A percentile compares a stretch with the other conserved stretches of the same genome.
These are phyloP conservation scores for Fusarium sp. DNA, from an alignment of 2,329 filamentous ascomycete genomes.

Conservation along the genomic window DNA sequence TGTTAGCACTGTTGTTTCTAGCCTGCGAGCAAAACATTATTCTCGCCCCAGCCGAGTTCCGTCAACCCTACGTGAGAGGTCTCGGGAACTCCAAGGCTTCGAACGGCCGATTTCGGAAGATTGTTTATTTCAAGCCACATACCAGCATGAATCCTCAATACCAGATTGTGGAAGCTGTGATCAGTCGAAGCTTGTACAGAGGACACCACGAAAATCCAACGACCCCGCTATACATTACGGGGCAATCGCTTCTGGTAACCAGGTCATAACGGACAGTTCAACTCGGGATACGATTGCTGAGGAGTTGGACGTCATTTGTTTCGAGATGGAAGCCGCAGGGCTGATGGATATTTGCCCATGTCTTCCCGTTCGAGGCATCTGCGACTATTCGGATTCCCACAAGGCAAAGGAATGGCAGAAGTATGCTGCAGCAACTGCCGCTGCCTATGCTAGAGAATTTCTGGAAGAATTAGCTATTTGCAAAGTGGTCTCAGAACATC, in stretches of 20 bases:
- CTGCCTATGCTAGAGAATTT: slow-evolving; percentile 4
- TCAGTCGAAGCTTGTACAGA: background rate
- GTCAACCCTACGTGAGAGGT: too few species aligned
- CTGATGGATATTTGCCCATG: slow-evolving; percentile 48
- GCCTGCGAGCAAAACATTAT: background rate
- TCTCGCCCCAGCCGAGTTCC: accelerated
- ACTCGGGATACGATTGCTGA: slow-evolving; percentile 48
- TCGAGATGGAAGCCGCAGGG: slow-evolving; percentile 51
- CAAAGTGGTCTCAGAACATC: too few species aligned
- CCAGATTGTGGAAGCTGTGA: background rate
- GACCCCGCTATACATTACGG: slow-evolving; percentile 17
- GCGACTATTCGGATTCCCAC: slow-evolving; percentile 49
- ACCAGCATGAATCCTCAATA: background rate
- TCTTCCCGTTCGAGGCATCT: slow-evolving; percentile 55
- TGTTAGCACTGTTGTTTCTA: background rate
- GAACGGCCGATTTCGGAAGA: accelerated
- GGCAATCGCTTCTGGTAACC: slow-evolving; percentile 49
- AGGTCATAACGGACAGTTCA: slow-evolving; percentile 51
- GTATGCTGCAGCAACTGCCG: background rate
- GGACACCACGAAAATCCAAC: accelerated
- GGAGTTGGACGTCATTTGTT: slow-evolving; percentile 35
- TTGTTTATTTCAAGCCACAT: background rate
- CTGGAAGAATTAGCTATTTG: background rate
- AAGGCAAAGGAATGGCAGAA: slow-evolving; percentile 6
- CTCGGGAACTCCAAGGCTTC: background rate